Evolutionary conservation across 345 rosid species (phyloP).

Genomic region (Conringia planisiliqua): DNA sequence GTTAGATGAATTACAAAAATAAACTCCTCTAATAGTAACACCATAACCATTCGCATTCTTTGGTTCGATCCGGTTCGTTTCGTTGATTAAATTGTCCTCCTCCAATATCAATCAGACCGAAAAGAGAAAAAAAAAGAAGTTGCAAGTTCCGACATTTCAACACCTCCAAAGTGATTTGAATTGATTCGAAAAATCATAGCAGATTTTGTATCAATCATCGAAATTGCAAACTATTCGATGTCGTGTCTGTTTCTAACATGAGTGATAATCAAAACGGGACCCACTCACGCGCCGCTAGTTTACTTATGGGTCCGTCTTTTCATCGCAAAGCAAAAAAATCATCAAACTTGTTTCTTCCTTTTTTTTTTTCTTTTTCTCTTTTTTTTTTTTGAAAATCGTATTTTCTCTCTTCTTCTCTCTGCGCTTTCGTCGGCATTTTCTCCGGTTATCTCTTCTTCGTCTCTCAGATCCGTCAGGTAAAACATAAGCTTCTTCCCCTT

Average conservation of each 20-base stretch:
- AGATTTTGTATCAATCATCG: not conserved
- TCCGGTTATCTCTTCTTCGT: not conserved
- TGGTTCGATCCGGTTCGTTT: not conserved
- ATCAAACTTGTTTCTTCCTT: not conserved
- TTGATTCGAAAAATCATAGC: not conserved
- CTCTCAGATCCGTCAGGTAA: slow-evolving; percentile 27
- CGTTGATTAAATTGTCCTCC: not conserved
- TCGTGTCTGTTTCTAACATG: slow-evolving; percentile 16
- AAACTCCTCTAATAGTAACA: too few species aligned
- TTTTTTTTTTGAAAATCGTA: not conserved
- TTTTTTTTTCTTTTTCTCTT: not conserved
- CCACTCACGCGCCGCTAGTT: slow-evolving; percentile 23
- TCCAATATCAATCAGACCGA: not conserved
- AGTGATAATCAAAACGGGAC: slow-evolving; percentile 17
- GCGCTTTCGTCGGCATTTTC: slow-evolving; percentile 12
- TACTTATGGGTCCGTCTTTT: not conserved
- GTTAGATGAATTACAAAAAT: too few species aligned
- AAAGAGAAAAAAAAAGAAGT: not conserved
- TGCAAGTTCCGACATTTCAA: not conserved
- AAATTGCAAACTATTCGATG: not conserved
- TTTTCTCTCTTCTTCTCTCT: not conserved
- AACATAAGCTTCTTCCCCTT: not conserved
- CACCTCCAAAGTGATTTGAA: not conserved
- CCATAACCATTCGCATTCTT: too few species aligned
- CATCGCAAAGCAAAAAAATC: not conserved